Evolutionary conservation across 1,284 basidiomycete genomes (phyloP).

Genomic region (Lentinus polychrous): DNA sequence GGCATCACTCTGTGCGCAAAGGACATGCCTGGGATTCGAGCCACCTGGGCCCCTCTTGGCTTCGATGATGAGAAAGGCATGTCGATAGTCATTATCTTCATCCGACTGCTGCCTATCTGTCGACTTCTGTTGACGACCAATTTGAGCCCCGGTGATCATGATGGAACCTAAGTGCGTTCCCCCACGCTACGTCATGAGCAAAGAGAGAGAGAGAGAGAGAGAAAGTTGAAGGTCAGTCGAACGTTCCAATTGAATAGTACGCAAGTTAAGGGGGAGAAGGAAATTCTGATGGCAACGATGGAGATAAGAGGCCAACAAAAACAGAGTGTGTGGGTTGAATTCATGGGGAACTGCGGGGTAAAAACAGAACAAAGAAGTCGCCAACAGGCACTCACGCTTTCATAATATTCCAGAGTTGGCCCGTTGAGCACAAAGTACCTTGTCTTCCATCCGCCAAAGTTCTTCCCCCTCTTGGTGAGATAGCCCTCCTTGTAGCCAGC

Average conservation of each 20-base stretch:
- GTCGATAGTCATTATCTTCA: constrained; percentile 91
- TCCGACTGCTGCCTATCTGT: constrained; percentile 43
- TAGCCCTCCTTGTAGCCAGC: constrained; percentile 92
- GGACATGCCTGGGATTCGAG: constrained; percentile 77
- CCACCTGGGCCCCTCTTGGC: constrained; percentile 65
- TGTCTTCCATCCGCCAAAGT: constrained; percentile 95
- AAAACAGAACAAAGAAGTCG: constrained; percentile 5
- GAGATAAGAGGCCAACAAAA: constrained; percentile 2
- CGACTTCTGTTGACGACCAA: constrained; percentile 59
- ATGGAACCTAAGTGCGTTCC: constrained; percentile 90
- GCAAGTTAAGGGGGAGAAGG: not conserved
- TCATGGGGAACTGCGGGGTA: constrained; percentile 9
- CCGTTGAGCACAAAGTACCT: constrained; percentile 90
- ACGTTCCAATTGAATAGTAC: not conserved
- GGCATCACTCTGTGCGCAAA: constrained; percentile 92
- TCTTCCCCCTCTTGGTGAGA: constrained; percentile 93
- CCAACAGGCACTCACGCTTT: constrained; percentile 62
- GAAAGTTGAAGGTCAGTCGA: constrained; percentile 8
- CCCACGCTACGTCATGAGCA: constrained; percentile 57
- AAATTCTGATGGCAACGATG: not conserved
- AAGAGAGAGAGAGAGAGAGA: constrained; percentile 15
- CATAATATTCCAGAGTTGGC: constrained; percentile 87
- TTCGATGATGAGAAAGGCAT: constrained; percentile 96
- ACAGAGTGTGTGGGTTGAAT: constrained; percentile 13
- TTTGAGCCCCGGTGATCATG: constrained; percentile 80